Base-by-base conservation (phyloP, 129 eudicot species). In the Saposhnikovia divaricata region DNA sequence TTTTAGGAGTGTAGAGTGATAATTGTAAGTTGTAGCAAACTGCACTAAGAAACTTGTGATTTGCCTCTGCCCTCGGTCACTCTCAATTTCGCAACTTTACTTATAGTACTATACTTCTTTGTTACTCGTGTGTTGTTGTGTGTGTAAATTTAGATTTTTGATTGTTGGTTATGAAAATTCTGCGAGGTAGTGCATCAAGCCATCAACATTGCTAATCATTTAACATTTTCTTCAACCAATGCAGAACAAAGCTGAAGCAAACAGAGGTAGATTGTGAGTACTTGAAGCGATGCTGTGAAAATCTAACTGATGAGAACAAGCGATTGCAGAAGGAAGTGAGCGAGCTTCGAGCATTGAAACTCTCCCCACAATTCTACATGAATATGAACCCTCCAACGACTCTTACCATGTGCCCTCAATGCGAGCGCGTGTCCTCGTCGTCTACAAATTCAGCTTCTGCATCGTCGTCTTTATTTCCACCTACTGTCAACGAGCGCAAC, bases 231-330 rank as follows among this genome's bases (percentile, higher is more conserved):
- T 43, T 43, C 12, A 43, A 74, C 55, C 14, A 6, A 75, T 75
- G 78, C 78, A 15, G 45, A 21, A 43, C 83, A 59, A 81, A 74
- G 83, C 45, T 81, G 57, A 81, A 81, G 74, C 83, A 81, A 43
- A 81, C 79, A 40, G 83, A 81, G 83, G 79, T 81, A 59, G 83
- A 81, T 37, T 74, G 83, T 74, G 83, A 81, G 79, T 73, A 43
- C 12, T 40, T 80, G 70, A 80, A 69, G 50, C 25, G 76, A 74
- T 80, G 83, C 44, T 80, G 78, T 37, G 83, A 80, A 76, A 72
- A 48, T 46, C 79, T 80, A 6, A 80, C 83, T 0, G 83, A 73
- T 0, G 78, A 80, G 55, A 80, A 80, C 55, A 72, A 38, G n/a
- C 18, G 83, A 55, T 44, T 80, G 53, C 83, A 37, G 55, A 73